A percentile compares a stretch with the other conserved stretches of the same genome.
Conservation (phyloP, 331 rosid species). For the Quercus tomentella region DNA sequence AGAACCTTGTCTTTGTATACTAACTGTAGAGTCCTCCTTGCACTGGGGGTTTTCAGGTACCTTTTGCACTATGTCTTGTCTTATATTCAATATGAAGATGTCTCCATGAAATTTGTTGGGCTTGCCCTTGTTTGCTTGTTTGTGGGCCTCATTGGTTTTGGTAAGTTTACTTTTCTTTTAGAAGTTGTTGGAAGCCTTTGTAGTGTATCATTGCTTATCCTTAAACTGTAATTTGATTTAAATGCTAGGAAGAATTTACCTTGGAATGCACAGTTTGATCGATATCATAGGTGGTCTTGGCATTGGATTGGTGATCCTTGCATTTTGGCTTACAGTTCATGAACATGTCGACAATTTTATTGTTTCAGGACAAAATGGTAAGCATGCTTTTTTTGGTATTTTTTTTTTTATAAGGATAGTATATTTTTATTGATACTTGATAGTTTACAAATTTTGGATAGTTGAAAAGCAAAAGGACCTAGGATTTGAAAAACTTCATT, state of each 20-base stretch:
- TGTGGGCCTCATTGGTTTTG: conserved; percentile 76
- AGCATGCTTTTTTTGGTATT: background rate
- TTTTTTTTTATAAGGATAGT: conserved; percentile 14
- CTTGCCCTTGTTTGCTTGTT: conserved; percentile 54
- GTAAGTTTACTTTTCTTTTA: conserved; percentile 39
- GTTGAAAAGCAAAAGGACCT: background rate
- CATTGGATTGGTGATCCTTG: conserved; percentile 60
- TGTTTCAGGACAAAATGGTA: conserved; percentile 85
- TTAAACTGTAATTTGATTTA: conserved; percentile 18
- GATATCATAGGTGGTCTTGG: conserved; percentile 71
- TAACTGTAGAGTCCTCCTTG: conserved; percentile 28
- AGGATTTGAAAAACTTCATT: background rate
- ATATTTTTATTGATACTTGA: background rate
- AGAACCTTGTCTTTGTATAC: conserved; percentile 13
- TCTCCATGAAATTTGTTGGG: conserved; percentile 45
- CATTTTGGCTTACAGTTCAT: conserved; percentile 71
- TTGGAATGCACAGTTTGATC: conserved; percentile 87
- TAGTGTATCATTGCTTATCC: conserved; percentile 16
- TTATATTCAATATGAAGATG: conserved; percentile 54
- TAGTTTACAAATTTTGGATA: background rate
- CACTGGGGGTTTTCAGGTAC: conserved; percentile 54
- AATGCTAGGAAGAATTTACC: conserved; percentile 82
- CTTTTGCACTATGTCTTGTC: conserved; percentile 72
- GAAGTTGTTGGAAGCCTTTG: conserved; percentile 1
- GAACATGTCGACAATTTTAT: conserved; percentile 62